Evolutionary conservation across 169 alveolate species (phyloP).

Genomic region (Cystoisospora suis): DNA sequence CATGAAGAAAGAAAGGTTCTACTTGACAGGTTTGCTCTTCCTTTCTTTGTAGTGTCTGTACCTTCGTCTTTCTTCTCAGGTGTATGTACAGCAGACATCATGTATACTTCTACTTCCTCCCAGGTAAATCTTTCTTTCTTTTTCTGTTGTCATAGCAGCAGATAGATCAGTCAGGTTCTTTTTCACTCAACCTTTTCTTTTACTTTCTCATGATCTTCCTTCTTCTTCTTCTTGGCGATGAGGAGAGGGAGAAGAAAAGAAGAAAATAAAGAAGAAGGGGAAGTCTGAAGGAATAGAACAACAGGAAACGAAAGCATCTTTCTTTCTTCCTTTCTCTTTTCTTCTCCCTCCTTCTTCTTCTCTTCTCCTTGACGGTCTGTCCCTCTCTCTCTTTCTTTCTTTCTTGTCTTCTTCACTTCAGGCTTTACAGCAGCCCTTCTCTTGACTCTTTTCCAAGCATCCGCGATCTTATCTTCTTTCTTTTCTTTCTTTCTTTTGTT

Average conservation of each 20-base stretch:
- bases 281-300: not conserved
- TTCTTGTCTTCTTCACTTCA: not conserved
- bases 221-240: not conserved
- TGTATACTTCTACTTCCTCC: too few relatives aligned
- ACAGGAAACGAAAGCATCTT: not conserved
- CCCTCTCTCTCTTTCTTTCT: not conserved
- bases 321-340: not conserved
- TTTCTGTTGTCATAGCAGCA: not conserved
- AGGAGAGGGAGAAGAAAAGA: not conserved
- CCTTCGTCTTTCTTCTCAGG: not conserved
- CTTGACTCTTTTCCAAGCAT: not conserved
- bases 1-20: not conserved
- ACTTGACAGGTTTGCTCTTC: not conserved
- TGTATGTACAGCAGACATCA: not conserved
- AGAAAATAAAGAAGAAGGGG: not conserved
- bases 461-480: not conserved
- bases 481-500: not conserved
- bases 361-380: not conserved
- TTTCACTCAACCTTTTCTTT: not conserved
- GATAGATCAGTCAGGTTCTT: not conserved
- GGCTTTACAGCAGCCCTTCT: not conserved
- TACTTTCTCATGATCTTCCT: not conserved
- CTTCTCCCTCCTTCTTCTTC: not conserved
- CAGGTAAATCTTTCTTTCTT: too few relatives aligned
- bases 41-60: not conserved